phyloP scores from a whole-genome alignment of 2,329 filamentous ascomycete genomes.

The Penicillium aurantiogriseum region DNA sequence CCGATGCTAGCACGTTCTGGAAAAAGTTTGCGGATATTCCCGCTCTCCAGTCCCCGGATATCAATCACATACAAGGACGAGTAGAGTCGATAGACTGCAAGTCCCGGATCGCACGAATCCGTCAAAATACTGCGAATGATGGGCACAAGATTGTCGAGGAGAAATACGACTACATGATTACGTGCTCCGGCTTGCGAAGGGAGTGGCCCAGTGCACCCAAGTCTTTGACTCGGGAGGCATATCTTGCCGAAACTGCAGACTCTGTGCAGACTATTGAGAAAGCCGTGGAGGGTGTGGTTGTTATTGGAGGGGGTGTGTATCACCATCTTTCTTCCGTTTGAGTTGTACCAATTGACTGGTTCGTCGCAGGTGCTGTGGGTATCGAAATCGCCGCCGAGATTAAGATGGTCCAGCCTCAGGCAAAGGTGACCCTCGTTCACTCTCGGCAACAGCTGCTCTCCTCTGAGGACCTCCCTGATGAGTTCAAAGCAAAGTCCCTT shows the following conservation, averaged over 20 bases:
- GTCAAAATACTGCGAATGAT: background rate
- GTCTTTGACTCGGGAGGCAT: conserved; percentile 59
- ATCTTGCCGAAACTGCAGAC: conserved; percentile 43
- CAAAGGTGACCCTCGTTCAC: conserved; percentile 69
- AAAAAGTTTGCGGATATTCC: conserved; percentile 7
- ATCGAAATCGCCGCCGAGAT: conserved; percentile 77
- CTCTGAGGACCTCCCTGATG: conserved; percentile 65
- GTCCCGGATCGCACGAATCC: background rate
- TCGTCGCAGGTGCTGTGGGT: conserved; percentile 64
- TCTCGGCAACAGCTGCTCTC: conserved; percentile 67
- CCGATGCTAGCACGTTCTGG: conserved; percentile 4
- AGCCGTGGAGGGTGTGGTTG: conserved; percentile 45
- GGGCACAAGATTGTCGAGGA: conserved; percentile 5
- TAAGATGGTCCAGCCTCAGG: conserved; percentile 60
- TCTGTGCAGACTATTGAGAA: conserved; percentile 4
- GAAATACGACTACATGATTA: conserved; percentile 62
- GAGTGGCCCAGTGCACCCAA: conserved; percentile 71
- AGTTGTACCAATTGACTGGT: conserved; percentile 46
- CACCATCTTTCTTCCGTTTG: background rate
- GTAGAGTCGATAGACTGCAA: conserved; percentile 8
- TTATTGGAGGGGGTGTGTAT: conserved; percentile 49
- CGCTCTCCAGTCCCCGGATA: conserved; percentile 5
- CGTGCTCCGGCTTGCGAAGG: conserved; percentile 65
- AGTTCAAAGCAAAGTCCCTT: conserved; percentile 62
- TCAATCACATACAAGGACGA: conserved; percentile 2